Evolutionary conservation across 352 stramenopile genomes (phyloP).

Genomic region (Elongisporangium prolatum): DNA sequence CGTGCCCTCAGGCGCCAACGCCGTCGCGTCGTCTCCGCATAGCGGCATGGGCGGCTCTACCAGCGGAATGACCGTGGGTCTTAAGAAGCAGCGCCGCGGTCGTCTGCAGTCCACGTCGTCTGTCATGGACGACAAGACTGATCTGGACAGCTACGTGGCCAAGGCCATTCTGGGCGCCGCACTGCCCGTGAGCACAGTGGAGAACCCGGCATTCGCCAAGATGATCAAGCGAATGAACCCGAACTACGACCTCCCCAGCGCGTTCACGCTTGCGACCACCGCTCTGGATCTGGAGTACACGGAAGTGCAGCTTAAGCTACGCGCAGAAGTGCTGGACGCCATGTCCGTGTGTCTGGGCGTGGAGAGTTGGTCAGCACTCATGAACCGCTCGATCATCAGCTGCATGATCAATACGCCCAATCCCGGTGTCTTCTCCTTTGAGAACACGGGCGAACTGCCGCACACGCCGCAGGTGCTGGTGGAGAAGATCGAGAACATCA

Average conservation of each 20-base stretch:
- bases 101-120: conserved; percentile 9
- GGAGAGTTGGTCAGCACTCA: conserved; percentile 37
- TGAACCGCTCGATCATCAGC: conserved; percentile 45
- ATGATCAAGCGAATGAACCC: conserved; percentile 59
- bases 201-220: conserved; percentile 52
- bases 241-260: conserved; percentile 42
- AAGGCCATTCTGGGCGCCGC: conserved; percentile 49
- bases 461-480: conserved; percentile 43
- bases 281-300: conserved; percentile 60
- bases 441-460: conserved; percentile 43
- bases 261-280: conserved; percentile 39
- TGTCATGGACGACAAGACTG: conserved; percentile 40
- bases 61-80: conserved; percentile 1
- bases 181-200: conserved; percentile 50
- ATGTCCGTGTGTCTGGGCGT: conserved; percentile 44
- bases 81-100: conserved; percentile 24
- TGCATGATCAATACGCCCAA: conserved; percentile 52
- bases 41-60: conserved; percentile 3
- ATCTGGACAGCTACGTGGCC: conserved; percentile 53
- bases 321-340: conserved; percentile 48
- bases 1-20: neutral
- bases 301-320: conserved; percentile 51
- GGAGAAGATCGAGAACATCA: conserved; percentile 54
- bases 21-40: conserved; percentile 4
- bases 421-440: conserved; percentile 48